Percentiles rank a stretch among this genome's conserved stretches.
Conservation (phyloP, 371 early-diverging fungal species). For the Mucor mucedo region DNA sequence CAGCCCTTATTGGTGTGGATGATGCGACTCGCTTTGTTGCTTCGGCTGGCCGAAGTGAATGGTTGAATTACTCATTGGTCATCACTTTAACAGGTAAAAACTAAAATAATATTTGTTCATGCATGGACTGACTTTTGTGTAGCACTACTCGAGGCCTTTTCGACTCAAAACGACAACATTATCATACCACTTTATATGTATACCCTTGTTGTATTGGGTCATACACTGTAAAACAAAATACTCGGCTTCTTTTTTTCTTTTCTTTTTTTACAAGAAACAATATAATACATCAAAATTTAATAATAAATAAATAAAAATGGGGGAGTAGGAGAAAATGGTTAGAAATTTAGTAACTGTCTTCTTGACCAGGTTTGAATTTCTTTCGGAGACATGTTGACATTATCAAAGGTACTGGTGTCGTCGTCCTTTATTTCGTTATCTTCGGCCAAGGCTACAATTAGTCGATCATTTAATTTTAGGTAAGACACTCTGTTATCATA, state of each 20-base stretch:
- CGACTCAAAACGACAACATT: constrained; percentile 80
- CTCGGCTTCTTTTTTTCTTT: background rate
- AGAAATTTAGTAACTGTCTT: constrained; percentile 13
- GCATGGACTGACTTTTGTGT: background rate
- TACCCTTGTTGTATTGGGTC: constrained; percentile 40
- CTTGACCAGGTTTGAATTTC: constrained; percentile 20
- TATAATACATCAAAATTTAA: background rate
- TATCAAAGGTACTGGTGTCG: background rate
- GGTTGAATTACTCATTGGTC: constrained; percentile 29
- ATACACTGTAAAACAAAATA: constrained; percentile 10
- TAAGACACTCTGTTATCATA: constrained; percentile 12
- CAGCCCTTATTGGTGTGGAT: constrained; percentile 33
- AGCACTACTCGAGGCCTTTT: constrained; percentile 66
- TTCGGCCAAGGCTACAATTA: constrained; percentile 12
- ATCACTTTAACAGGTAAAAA: constrained; percentile 42
- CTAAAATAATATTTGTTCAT: background rate
- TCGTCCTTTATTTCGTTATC: constrained; percentile 1
- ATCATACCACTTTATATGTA: constrained; percentile 75
- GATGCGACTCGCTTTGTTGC: constrained; percentile 27
- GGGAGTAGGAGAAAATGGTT: background rate
- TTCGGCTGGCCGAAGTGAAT: constrained; percentile 29
- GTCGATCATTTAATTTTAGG: constrained; percentile 10
- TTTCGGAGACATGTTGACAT: background rate
- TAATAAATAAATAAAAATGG: background rate
- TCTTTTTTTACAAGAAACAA: background rate